These are phyloP conservation scores for Ascochyta fabae DNA, from an alignment of 2,329 filamentous ascomycete genomes.

Conservation along the genomic window DNA sequence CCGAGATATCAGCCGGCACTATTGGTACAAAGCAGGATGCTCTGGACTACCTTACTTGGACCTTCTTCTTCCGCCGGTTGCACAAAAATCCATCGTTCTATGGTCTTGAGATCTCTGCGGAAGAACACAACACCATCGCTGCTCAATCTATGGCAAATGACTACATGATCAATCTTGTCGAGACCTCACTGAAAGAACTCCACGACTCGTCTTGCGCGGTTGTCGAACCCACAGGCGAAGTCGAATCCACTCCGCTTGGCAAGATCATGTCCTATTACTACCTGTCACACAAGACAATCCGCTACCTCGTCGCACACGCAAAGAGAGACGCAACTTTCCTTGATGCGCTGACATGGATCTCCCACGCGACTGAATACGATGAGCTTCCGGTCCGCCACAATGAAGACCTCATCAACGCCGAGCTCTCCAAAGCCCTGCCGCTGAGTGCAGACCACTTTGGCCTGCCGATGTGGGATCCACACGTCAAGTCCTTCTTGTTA, in stretches of 20 bases:
- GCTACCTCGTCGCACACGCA: slow-evolving; percentile 78
- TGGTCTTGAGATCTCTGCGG: slow-evolving; percentile 88
- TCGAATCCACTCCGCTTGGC: slow-evolving; percentile 87
- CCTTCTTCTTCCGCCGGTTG: slow-evolving; percentile 95
- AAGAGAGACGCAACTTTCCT: slow-evolving; percentile 78
- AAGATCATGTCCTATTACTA: slow-evolving; percentile 99
- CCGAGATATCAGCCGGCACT: slow-evolving; percentile 92
- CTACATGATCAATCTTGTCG: slow-evolving; percentile 92
- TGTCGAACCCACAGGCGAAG: slow-evolving; percentile 83
- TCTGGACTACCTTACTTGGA: slow-evolving; percentile 97
- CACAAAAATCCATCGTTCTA: slow-evolving; percentile 99
- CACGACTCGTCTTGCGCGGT: slow-evolving; percentile 83
- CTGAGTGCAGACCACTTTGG: slow-evolving; percentile 68
- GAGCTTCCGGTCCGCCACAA: slow-evolving; percentile 98
- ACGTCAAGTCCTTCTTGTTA: slow-evolving; percentile 93
- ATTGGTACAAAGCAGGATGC: slow-evolving; percentile 95
- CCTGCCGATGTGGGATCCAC: slow-evolving; percentile 96
- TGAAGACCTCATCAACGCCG: slow-evolving; percentile 94
- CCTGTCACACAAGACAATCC: slow-evolving; percentile 89
- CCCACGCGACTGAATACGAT: slow-evolving; percentile 91
- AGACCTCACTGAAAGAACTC: slow-evolving; percentile 81
- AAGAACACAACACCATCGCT: slow-evolving; percentile 85
- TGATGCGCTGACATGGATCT: slow-evolving; percentile 91
- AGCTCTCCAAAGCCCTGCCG: slow-evolving; percentile 82
- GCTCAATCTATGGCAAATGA: slow-evolving; percentile 90